Evolutionary conservation across 805 yeast species (phyloP).

Genomic region (Kluyveromyces lactis): DNA sequence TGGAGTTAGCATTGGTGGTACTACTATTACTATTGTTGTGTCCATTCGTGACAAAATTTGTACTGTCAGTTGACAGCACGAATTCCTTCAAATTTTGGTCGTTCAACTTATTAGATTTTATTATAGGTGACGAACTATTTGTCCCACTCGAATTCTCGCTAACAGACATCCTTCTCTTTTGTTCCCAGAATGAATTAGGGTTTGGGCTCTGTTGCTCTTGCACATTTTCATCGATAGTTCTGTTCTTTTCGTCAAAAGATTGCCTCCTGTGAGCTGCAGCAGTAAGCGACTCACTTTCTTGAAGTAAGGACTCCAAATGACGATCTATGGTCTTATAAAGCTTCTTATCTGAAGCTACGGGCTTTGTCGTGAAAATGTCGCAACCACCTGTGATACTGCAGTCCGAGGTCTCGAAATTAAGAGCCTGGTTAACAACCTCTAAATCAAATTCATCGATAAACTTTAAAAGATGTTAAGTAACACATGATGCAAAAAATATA

Average conservation of each 20-base stretch:
- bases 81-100: constrained; percentile 30
- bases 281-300: constrained; percentile 29
- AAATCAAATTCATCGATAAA: constrained; percentile 89
- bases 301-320: constrained; percentile 50
- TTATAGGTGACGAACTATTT: constrained; percentile 5
- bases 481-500: too few relatives aligned
- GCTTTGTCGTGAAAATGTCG: constrained; percentile 90
- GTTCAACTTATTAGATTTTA: constrained; percentile 25
- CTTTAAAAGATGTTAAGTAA: constrained; percentile 29
- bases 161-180: constrained; percentile 34
- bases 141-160: constrained; percentile 15
- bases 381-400: constrained; percentile 79
- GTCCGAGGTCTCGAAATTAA: constrained; percentile 69
- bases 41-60: background rate
- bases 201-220: constrained; percentile 9
- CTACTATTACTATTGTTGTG: background rate
- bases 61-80: constrained; percentile 11
- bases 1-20: constrained; percentile 12
- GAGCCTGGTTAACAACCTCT: constrained; percentile 82
- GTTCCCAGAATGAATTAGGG: constrained; percentile 31
- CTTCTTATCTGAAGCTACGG: constrained; percentile 84
- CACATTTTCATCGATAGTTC: constrained; percentile 9
- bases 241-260: constrained; percentile 4
- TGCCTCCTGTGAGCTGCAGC: constrained; percentile 25
- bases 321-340: constrained; percentile 81